A percentile compares a stretch with the other conserved stretches of the same genome.
Conservation (phyloP, 345 rosid species). For the Acer negundo region DNA sequence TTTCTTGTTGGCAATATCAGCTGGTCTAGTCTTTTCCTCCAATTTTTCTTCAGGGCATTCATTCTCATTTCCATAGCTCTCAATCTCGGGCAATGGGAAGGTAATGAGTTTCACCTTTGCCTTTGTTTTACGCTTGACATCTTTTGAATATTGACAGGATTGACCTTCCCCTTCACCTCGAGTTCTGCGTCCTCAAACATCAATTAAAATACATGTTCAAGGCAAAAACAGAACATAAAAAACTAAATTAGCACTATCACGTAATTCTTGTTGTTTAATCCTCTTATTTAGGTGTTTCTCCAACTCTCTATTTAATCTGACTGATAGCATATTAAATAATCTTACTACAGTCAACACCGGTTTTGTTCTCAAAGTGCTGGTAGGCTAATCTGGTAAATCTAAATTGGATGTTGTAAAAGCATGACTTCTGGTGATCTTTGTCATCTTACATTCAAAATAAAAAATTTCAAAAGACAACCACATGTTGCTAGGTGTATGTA, state of each 20-base stretch:
- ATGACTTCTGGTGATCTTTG: background rate
- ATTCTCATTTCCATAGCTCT: background rate
- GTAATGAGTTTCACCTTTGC: conserved; percentile 1
- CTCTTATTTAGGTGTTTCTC: background rate
- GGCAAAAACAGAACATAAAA: background rate
- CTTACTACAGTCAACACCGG: too few relatives aligned
- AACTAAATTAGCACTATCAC: background rate
- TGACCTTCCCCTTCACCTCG: conserved; percentile 12
- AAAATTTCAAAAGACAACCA: background rate
- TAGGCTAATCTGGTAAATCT: background rate
- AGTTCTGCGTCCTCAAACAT: background rate
- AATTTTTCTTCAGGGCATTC: background rate
- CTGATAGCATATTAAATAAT: too few relatives aligned
- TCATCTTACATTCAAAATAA: background rate
- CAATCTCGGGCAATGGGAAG: background rate
- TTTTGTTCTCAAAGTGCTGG: too few relatives aligned
- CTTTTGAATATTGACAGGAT: background rate
- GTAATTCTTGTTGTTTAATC: background rate
- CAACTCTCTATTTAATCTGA: too few relatives aligned
- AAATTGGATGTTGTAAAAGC: background rate
- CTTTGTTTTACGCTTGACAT: background rate
- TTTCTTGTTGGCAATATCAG: background rate
- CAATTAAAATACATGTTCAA: background rate
- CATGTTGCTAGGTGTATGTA: background rate
- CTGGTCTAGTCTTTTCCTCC: background rate